Base-by-base conservation (phyloP, 441 rosid species). In the Adansonia madagascariensis region DNA sequence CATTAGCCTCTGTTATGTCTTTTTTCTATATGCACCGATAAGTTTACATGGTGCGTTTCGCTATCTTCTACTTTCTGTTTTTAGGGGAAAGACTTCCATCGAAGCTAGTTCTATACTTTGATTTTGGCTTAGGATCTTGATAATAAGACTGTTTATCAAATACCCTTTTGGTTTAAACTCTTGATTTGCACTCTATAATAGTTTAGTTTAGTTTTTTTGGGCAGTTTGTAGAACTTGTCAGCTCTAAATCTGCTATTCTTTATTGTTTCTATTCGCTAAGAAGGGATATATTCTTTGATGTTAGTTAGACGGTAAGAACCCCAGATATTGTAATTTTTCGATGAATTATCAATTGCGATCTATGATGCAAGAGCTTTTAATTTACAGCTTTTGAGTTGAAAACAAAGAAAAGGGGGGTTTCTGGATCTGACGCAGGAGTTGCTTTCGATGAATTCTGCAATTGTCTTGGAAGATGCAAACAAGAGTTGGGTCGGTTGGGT, bases 391-490 rank as follows among this genome's bases (percentile, higher is more conserved):
- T 8, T 50, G 78, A 35, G 62, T 27, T 17, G 18, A 17, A 72
- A 77, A 53, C 10, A 14, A 17, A 53, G 52, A 4, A 35, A 52
- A 43, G 31, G 18, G 62, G 60, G 59, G 57, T 73, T 39, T 75
- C 71, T 77, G 77, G 83, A 82, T 81, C 79, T 72, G 78, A 24
- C 64, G 24, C 75, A 35, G 77, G 69, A 75, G 82, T 41, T 74
- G 74, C 69, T 56, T 78, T 78, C 62, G 31, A 27, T 65, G 80
- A 55, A 69, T 31, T 59, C 6, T n/a, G 73, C 24, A 53, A 41
- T 57, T 39, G 49, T 11, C 6, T 64, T 59, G 4, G 47, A 81
- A 50, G 80, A 90, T 90, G 96, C 95, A 87, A 80, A 75, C 76
- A 57, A 89, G 96, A 88, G 85, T 82, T 11, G 75, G 75, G 35